Base-by-base conservation (phyloP, 345 rosid species). In the Hirschfeldia incana region DNA sequence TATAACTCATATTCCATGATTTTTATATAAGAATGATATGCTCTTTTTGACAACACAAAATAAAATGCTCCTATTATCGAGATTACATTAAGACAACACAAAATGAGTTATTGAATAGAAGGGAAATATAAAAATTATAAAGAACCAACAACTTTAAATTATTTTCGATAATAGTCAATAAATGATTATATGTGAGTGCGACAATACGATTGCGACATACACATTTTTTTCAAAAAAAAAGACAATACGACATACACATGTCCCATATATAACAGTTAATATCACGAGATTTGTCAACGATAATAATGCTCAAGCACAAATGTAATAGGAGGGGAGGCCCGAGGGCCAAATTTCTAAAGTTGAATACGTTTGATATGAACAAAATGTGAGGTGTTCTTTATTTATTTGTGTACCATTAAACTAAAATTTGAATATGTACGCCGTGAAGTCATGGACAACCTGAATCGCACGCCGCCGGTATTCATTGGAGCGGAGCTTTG, bases 261-360 rank as follows among this genome's bases (percentile, higher is more conserved):
- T 72, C 78, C 66, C 82, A 79, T 74, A 61, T 36, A 74, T 61
- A 79, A 59, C 70, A 42, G 74, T 74, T 79, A 79, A 44, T 79
- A 67, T 62, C 78, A 68, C 69, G 70, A 79, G 66, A 62, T 74
- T 73, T 74, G 78, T 73, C 82, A 79, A 72, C 73, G 66, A 68
- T 16, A 68, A 74, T 74, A 73, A 61, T 68, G 82, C 49, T 74
- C 78, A 68, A 79, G 78, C 66, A 74, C 68, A 79, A 79, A 73
- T 73, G 82, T 79, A 78, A 73, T 61, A 79, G 17, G 67, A 68
- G 44, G 60, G 58, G 69, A 34, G 82, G 74, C 32, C 77, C 77
- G 69, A 34, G 82, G 74, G 44, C 77, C 77, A 79, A 21, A 78
- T 51, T 21, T 21, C 32, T 32, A 79, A 67, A 61, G 65, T 33